Evolutionary conservation across 164 flowering plant species (phyloP).

Genomic region (Nelumbo lutea): DNA sequence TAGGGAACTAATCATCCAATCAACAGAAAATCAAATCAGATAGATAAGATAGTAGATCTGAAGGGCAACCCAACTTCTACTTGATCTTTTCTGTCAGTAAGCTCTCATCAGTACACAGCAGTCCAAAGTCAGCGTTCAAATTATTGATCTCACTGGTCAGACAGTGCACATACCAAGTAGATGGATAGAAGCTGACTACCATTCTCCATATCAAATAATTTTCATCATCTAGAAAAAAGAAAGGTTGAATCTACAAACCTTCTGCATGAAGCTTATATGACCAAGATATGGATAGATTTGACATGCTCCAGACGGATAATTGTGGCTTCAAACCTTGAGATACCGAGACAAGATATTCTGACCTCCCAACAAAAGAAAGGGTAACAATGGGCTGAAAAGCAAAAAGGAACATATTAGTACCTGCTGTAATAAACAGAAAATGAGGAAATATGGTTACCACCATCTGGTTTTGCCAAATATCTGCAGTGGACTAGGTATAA

Average conservation of each 20-base stretch:
- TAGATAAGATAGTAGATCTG: too few relatives aligned
- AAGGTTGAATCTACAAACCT: slow-evolving; percentile 41
- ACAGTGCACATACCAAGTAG: neutral
- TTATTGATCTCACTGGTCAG: too few relatives aligned
- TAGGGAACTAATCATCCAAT: too few relatives aligned
- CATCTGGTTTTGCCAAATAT: too few relatives aligned
- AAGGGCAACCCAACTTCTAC: too few relatives aligned
- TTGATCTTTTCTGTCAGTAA: too few relatives aligned
- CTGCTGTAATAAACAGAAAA: neutral
- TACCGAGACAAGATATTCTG: slow-evolving; percentile 66
- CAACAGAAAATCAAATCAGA: too few relatives aligned
- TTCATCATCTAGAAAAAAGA: neutral
- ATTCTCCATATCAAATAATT: neutral
- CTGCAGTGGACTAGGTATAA: too few relatives aligned
- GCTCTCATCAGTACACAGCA: too few relatives aligned
- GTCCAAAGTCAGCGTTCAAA: too few relatives aligned
- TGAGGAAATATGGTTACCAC: neutral
- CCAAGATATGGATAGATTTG: slow-evolving; percentile 68
- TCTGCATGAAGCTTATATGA: slow-evolving; percentile 67
- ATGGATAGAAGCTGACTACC: neutral
- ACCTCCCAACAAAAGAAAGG: slow-evolving; percentile 68
- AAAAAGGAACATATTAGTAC: neutral
- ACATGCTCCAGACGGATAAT: slow-evolving; percentile 77
- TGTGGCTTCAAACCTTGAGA: slow-evolving; percentile 62
- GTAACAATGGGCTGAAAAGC: slow-evolving; percentile 51